phyloP scores from a whole-genome alignment of 2,329 filamentous ascomycete genomes.

The Arthroderma sp. region DNA sequence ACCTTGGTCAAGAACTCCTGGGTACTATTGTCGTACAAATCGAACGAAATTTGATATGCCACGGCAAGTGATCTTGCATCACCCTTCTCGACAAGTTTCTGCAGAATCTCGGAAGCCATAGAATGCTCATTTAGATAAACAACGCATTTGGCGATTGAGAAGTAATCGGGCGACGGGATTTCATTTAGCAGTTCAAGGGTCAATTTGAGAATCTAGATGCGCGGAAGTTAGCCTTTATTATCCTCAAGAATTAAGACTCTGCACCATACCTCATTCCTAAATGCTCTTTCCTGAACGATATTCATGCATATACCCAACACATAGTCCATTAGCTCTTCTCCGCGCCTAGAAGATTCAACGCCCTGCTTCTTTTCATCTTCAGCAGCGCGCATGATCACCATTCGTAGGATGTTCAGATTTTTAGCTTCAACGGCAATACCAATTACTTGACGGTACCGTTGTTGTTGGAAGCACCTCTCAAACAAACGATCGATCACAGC shows the following conservation, averaged over 20 bases:
- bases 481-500: conserved; percentile 79
- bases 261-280: conserved; percentile 52
- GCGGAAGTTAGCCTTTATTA: background rate
- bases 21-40: conserved; percentile 95
- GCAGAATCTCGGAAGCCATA: conserved; percentile 76
- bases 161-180: conserved; percentile 87
- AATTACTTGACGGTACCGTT: conserved; percentile 87
- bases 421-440: conserved; percentile 93
- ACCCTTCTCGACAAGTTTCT: conserved; percentile 64
- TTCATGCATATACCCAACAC: conserved; percentile 94
- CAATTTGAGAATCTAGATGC: conserved; percentile 60
- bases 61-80: conserved; percentile 68
- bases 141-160: conserved; percentile 94
- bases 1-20: conserved; percentile 93
- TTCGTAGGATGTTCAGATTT: conserved; percentile 73
- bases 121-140: conserved; percentile 89
- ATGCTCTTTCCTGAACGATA: conserved; percentile 80
- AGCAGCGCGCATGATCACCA: conserved; percentile 78
- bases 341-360: conserved; percentile 43
- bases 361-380: conserved; percentile 65
- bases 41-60: conserved; percentile 95
- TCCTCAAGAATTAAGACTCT: background rate
- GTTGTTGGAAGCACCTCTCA: conserved; percentile 72
- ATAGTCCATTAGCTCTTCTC: conserved; percentile 94
- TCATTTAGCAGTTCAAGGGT: conserved; percentile 93